Evolutionary conservation across 805 yeast species (phyloP).

Genomic region (Candida khao-thaluensis): DNA sequence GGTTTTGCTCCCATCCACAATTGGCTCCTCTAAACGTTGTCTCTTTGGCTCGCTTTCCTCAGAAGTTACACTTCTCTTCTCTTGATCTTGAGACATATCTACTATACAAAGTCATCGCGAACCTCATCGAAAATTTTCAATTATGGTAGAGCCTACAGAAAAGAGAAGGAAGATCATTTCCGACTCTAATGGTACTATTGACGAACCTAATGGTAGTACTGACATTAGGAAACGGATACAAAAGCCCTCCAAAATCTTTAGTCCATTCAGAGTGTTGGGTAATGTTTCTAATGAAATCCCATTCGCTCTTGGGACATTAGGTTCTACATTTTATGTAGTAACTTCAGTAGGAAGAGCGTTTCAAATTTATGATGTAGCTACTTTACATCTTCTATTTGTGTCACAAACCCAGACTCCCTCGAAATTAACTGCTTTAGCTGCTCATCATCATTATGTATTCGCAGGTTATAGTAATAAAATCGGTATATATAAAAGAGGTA

Average conservation of each 20-base stretch:
- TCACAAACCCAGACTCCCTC: slow-evolving; percentile 74
- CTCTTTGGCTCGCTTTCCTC: slow-evolving; percentile 13
- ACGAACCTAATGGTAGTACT: not conserved
- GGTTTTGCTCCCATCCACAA: too few species aligned
- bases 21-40: slow-evolving; percentile 14
- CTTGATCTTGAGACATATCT: not conserved
- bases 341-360: slow-evolving; percentile 88
- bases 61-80: slow-evolving; percentile 11
- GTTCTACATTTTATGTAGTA: slow-evolving; percentile 81
- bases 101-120: slow-evolving; percentile 8
- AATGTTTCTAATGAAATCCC: slow-evolving; percentile 86
- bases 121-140: slow-evolving; percentile 3
- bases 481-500: slow-evolving; percentile 83
- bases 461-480: slow-evolving; percentile 71
- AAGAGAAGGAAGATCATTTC: slow-evolving; percentile 34
- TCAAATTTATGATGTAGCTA: slow-evolving; percentile 91
- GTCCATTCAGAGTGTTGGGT: slow-evolving; percentile 86
- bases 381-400: slow-evolving; percentile 79
- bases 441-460: slow-evolving; percentile 82
- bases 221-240: not conserved
- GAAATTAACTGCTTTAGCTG: slow-evolving; percentile 66
- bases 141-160: slow-evolving; percentile 27
- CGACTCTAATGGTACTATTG: not conserved
- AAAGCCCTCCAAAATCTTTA: slow-evolving; percentile 49
- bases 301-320: slow-evolving; percentile 84